phyloP scores from a whole-genome alignment of 2,329 filamentous ascomycete genomes.

The Neofusicoccum umdonicola region DNA sequence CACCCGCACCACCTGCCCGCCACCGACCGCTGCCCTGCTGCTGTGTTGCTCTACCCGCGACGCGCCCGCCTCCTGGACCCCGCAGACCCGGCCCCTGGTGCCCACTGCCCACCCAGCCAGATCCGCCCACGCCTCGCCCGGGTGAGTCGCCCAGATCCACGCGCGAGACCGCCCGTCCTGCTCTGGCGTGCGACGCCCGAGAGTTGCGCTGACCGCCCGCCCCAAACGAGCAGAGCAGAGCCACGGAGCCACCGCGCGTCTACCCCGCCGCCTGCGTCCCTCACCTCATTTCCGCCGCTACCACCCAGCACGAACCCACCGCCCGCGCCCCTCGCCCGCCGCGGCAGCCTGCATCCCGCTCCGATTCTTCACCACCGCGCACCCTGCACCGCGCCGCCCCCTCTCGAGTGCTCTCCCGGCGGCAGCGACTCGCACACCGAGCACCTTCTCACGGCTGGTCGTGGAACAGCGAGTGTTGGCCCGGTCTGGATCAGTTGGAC shows the following conservation, averaged over 20 bases:
- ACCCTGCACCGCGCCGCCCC: background rate
- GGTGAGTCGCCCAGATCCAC: constrained; percentile 1
- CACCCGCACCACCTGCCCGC: background rate
- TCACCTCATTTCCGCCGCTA: constrained; percentile 14
- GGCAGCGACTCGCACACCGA: background rate
- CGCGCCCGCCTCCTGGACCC: constrained; percentile 16
- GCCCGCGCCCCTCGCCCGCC: constrained; percentile 3
- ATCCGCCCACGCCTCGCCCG: background rate
- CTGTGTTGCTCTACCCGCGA: background rate
- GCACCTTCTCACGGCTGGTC: constrained; percentile 1
- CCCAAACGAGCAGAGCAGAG: constrained; percentile 6
- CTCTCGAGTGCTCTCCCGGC: background rate
- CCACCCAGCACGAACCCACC: constrained; percentile 3
- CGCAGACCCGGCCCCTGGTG: constrained; percentile 5
- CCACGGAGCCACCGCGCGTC: constrained; percentile 4
- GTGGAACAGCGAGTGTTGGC: constrained; percentile 13
- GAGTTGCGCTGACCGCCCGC: constrained; percentile 1
- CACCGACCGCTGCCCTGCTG: background rate
- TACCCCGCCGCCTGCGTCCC: constrained; percentile 13
- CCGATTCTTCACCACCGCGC: background rate
- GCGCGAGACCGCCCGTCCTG: background rate
- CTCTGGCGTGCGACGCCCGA: background rate
- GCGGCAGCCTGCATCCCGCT: constrained; percentile 3
- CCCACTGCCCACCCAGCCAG: background rate
- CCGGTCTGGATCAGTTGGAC: constrained; percentile 7